Percentiles rank a stretch among this genome's conserved stretches.
These are phyloP conservation scores for Discostella stelligera DNA, from an alignment of 352 stramenopile species.

Conservation along the genomic window DNA sequence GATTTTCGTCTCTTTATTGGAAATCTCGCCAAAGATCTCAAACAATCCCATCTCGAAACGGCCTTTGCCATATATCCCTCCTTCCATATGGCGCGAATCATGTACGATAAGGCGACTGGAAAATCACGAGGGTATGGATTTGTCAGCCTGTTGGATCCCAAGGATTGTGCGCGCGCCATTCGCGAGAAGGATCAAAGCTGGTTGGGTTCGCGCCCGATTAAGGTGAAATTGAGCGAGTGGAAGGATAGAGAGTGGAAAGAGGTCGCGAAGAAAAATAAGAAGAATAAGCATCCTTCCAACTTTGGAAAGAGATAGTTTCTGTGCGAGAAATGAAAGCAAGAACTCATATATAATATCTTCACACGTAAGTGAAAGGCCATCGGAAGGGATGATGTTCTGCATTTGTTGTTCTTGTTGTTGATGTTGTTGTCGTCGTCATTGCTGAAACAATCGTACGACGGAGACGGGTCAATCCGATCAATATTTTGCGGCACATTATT, in stretches of 20 bases:
- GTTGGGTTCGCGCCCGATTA: slow-evolving; percentile 91
- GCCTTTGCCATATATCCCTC: slow-evolving; percentile 76
- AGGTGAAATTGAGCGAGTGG: slow-evolving; percentile 93
- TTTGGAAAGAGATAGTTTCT: background rate
- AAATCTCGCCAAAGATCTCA: slow-evolving; percentile 91
- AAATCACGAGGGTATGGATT: slow-evolving; percentile 90
- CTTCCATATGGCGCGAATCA: slow-evolving; percentile 70
- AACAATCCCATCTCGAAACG: slow-evolving; percentile 83
- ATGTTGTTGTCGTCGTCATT: too few species aligned
- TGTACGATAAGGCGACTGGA: slow-evolving; percentile 63
- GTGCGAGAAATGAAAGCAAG: too few species aligned
- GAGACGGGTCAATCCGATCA: too few species aligned
- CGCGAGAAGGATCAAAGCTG: slow-evolving; percentile 96
- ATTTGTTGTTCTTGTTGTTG: too few species aligned
- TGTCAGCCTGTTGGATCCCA: slow-evolving; percentile 90
- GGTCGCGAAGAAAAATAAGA: slow-evolving; percentile 78
- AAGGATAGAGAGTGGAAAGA: slow-evolving; percentile 91
- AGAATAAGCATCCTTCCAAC: slow-evolving; percentile 80
- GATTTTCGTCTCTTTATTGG: slow-evolving; percentile 95
- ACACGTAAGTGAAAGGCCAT: too few species aligned
- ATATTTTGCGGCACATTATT: too few species aligned
- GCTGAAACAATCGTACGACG: too few species aligned
- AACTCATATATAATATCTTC: too few species aligned
- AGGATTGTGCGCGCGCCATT: slow-evolving; percentile 92
- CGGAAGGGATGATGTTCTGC: too few species aligned